Base-by-base conservation (phyloP, 441 rosid genomes). In the Euphorbia celastroides region DNA sequence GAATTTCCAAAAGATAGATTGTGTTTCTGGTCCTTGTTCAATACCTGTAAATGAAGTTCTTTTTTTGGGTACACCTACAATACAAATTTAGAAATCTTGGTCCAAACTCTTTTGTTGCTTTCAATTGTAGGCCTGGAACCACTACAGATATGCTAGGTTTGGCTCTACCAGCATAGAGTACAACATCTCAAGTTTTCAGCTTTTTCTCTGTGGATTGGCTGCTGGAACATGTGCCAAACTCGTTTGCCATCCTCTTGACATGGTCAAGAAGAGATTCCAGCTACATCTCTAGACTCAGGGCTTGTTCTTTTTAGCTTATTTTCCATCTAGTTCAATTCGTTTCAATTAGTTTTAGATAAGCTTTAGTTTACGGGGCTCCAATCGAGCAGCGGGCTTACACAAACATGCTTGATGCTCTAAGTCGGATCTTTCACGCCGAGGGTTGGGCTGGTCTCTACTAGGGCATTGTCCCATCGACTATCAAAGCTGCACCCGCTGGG, bases 401-500 rank as follows among this genome's bases (percentile, higher is more conserved):
- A 75, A 94, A 87, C 65, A 88, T 94, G 97, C 75, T 80, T 27
- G 96, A 94, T 60, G 99, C 90, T 28, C 75, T 88, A 0, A 62
- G 68, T 9, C 87, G 80, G 71, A 94, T 94, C 66, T 25, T 83
- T 59, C 70, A 57, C 52, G 36, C 62, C 0, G 99, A 94, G 77
- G 99, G 99, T 58, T 88, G 86, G 91, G 85, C 87, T 3, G 99
- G 98, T 67, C 87, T 94, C 62, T 94, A 94, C 71, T 91, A 94
- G 76, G 99, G 99, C 67, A 86, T 94, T 44, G 75, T 91, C 36
- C 99, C 97, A 14, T 94, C 99, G 59, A 89, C 96, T n/a, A 71
- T 91, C 71, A 94, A 94, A 81, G 99, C 99, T 69, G 99, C 99
- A 50, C 99, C 99, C 23, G 99, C 99, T 44, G 91, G 97, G 65